phyloP scores from a whole-genome alignment of 2,329 filamentous ascomycete species.

The Blumeria hordei region DNA sequence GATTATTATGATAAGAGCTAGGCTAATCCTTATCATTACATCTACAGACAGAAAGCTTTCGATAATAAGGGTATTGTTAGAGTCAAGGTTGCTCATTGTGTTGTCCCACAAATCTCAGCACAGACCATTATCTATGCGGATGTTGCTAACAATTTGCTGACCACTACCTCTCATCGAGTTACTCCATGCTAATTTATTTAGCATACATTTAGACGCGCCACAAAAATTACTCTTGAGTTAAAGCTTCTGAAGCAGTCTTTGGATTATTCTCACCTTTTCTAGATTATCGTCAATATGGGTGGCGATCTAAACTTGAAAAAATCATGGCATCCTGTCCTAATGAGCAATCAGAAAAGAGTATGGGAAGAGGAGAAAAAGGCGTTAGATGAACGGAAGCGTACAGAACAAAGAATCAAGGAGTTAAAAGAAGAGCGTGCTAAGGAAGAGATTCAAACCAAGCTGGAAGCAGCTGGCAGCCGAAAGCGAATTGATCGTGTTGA shows the following conservation, averaged over 20 bases:
- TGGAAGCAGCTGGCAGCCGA: conserved; percentile 67
- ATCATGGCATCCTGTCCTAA: conserved; percentile 77
- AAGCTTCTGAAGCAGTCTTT: neutral
- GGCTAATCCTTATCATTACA: no score
- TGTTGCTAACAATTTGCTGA: no score
- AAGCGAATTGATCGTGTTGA: conserved; percentile 69
- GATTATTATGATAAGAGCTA: no score
- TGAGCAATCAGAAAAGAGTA: conserved; percentile 75
- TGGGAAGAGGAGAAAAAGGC: conserved; percentile 85
- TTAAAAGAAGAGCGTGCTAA: conserved; percentile 81
- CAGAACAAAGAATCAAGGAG: conserved; percentile 76
- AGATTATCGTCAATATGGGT: conserved; percentile 43
- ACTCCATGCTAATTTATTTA: neutral
- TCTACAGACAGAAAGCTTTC: no score
- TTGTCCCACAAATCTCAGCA: no score
- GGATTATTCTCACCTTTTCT: neutral
- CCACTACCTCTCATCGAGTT: neutral
- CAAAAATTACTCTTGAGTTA: neutral
- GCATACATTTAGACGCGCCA: neutral
- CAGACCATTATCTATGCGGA: no score
- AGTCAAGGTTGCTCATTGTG: no score
- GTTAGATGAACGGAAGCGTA: conserved; percentile 81
- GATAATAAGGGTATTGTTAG: no score
- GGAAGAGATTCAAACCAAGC: conserved; percentile 72
- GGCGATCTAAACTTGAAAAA: conserved; percentile 90